Conservation (phyloP, 2,329 filamentous ascomycete genomes). For the Myriangium duriaei region DNA sequence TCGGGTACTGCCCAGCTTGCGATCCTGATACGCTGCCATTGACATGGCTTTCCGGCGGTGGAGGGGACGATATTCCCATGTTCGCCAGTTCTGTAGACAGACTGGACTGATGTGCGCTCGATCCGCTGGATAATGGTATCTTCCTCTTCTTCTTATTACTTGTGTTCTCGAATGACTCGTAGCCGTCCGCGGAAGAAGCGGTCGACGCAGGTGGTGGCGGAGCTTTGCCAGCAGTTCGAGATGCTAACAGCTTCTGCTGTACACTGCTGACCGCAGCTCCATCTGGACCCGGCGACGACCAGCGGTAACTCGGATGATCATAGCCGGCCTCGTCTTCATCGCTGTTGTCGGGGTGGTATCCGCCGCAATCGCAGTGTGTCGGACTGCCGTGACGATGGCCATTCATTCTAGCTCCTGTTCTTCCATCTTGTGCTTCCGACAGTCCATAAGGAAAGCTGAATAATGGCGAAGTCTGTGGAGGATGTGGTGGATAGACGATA, state of each 20-base stretch:
- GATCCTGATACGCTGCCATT: conserved; percentile 22
- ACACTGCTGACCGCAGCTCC: conserved; percentile 20
- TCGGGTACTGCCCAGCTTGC: conserved; percentile 32
- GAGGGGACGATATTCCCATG: conserved; percentile 42
- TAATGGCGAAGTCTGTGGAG: conserved; percentile 57
- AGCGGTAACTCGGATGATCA: conserved; percentile 27
- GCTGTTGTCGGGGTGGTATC: conserved; percentile 41
- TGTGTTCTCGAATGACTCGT: conserved; percentile 95
- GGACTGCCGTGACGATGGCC: conserved; percentile 10
- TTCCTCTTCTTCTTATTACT: conserved; percentile 99
- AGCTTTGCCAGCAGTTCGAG: conserved; percentile 22
- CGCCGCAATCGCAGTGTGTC: conserved; percentile 32
- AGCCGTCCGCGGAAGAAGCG: conserved; percentile 67
- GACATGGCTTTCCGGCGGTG: conserved; percentile 29
- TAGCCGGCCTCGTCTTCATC: conserved; percentile 43
- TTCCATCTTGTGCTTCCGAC: conserved; percentile 17
- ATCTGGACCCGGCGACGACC: conserved; percentile 27
- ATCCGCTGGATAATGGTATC: conserved; percentile 77
- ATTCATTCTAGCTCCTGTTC: conserved; percentile 10
- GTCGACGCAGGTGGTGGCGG: conserved; percentile 39
- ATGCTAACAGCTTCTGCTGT: conserved; percentile 24
- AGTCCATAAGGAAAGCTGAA: conserved; percentile 55
- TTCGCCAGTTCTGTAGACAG: conserved; percentile 52
- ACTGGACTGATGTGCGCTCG: conserved; percentile 44
- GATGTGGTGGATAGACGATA: conserved; percentile 69